Conservation (phyloP, 441 rosid species). For the Capsella rubella region DNA sequence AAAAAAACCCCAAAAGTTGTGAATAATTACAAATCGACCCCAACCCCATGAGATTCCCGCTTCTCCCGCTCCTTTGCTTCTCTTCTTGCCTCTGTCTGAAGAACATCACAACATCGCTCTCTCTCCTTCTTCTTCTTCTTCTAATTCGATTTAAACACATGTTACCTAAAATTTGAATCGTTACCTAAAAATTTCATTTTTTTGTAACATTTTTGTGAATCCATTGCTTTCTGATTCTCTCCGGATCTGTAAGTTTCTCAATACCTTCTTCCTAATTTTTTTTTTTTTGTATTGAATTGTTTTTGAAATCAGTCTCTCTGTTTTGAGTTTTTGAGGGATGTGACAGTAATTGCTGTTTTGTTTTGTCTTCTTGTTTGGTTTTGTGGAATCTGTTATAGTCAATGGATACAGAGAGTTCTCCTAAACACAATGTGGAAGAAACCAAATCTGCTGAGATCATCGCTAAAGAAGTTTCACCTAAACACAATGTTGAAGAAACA, state of each 20-base stretch:
- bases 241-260: constrained; percentile 55
- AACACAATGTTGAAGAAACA: constrained; percentile 33
- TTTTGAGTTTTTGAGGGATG: background rate
- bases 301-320: background rate
- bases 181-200: background rate
- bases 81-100: constrained; percentile 24
- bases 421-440: constrained; percentile 35
- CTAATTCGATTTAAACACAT: background rate
- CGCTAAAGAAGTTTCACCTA: constrained; percentile 28
- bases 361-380: background rate
- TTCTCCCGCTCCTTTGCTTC: constrained; percentile 42
- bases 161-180: background rate
- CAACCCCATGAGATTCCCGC: constrained; percentile 52
- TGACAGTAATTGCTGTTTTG: background rate
- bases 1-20: background rate
- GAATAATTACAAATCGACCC: constrained; percentile 27
- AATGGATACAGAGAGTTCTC: constrained; percentile 44
- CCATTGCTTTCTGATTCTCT: constrained; percentile 14
- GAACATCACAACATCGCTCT: background rate
- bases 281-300: background rate
- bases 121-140: constrained; percentile 14
- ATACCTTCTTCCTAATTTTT: background rate
- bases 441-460: constrained; percentile 22
- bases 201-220: background rate
- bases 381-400: constrained; percentile 6